These are phyloP conservation scores for Cucumis sativus DNA, from an alignment of 306 rosid species.

Conservation along the genomic window Cucumber_9930_V3 NC_026659.2:24339001-24339500, in stretches of 20 bases:
- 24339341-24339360: background rate
- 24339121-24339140: slow-evolving; percentile 93
- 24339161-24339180: slow-evolving; percentile 72
- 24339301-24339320: slow-evolving; percentile 3
- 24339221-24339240: slow-evolving; percentile 56
- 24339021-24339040: background rate
- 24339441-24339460: background rate
- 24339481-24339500: too few species aligned
- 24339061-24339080: slow-evolving; percentile 65
- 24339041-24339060: background rate
- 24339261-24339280: slow-evolving; percentile 42
- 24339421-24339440: background rate
- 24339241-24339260: slow-evolving; percentile 75
- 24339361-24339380: background rate
- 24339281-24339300: slow-evolving; percentile 74
- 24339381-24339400: background rate
- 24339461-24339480: background rate
- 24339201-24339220: slow-evolving; percentile 46
- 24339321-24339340: background rate
- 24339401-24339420: background rate
- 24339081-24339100: slow-evolving; percentile 45
- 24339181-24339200: slow-evolving; percentile 44
- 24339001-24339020: background rate
- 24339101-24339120: slow-evolving; percentile 61
- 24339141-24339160: slow-evolving; percentile 79